Evolutionary conservation across 805 yeast genomes (phyloP).

Genomic region (Gaillardinia entomophila): DNA sequence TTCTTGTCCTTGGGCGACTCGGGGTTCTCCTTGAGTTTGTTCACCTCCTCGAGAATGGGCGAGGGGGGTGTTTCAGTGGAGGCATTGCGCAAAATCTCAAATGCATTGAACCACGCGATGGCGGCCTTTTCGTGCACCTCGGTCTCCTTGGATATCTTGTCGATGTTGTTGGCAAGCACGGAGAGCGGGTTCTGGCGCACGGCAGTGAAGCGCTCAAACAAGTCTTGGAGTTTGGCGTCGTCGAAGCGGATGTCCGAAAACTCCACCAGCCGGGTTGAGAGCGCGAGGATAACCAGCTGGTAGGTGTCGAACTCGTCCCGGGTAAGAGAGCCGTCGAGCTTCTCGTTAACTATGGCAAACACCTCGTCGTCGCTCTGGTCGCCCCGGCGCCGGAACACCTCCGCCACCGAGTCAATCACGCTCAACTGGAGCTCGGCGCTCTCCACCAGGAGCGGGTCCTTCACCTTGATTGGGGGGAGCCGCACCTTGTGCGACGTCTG

Average conservation of each 20-base stretch:
- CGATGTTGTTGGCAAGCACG: constrained; percentile 1
- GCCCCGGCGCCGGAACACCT: neutral
- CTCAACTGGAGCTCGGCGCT: constrained; percentile 8
- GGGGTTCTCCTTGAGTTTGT: constrained; percentile 4
- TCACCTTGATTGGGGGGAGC: constrained; percentile 12
- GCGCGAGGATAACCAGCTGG: constrained; percentile 22
- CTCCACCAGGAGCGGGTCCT: constrained; percentile 14
- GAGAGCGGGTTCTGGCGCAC: neutral
- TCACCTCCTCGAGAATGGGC: constrained; percentile 2
- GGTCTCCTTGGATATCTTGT: constrained; percentile 7
- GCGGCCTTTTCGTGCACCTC: constrained; percentile 10
- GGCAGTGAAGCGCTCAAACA: constrained; percentile 8
- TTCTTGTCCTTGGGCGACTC: constrained; percentile 6
- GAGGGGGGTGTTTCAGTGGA: constrained; percentile 7
- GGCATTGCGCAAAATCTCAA: constrained; percentile 19
- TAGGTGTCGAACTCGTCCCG: constrained; percentile 19
- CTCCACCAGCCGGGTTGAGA: constrained; percentile 19
- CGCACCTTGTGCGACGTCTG: neutral
- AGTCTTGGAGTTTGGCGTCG: constrained; percentile 15
- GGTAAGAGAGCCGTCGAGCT: constrained; percentile 6
- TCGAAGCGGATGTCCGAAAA: constrained; percentile 23
- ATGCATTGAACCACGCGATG: constrained; percentile 24
- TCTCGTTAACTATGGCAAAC: constrained; percentile 11
- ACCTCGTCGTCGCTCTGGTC: constrained; percentile 8
- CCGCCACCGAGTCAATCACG: neutral